phyloP scores from a whole-genome alignment of 106 monocot genomes.

The Agapanthus africanus region DNA sequence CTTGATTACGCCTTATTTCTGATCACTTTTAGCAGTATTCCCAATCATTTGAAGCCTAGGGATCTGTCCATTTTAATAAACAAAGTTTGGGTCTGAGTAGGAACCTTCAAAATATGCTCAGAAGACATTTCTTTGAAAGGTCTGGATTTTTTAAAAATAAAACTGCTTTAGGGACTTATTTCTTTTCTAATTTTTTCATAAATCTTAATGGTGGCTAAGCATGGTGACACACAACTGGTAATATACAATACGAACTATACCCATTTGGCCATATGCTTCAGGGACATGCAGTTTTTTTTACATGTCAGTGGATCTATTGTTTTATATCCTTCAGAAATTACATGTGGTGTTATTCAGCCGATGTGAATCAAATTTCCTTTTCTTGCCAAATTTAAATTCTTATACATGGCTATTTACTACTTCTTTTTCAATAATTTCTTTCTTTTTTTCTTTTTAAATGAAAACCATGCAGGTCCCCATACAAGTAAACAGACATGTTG shows the following conservation, averaged over 20 bases:
- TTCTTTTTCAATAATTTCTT: background rate
- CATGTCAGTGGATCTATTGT: background rate
- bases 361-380: background rate
- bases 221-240: background rate
- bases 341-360: background rate
- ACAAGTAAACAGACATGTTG: conserved; percentile 70
- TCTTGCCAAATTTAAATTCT: background rate
- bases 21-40: no score
- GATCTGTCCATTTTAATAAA: no score
- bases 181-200: background rate
- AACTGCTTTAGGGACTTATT: no score
- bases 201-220: background rate
- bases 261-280: no score
- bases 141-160: no score
- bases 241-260: background rate
- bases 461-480: conserved; percentile 50
- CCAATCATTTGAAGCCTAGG: no score
- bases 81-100: no score
- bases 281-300: no score
- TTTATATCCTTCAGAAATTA: background rate
- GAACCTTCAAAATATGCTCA: no score
- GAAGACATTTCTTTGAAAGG: no score
- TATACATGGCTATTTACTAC: background rate
- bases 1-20: no score
- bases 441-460: background rate